A percentile compares a stretch with the other conserved stretches of the same genome.
These are phyloP conservation scores for Pythium rhizo-oryzae DNA, from an alignment of 352 stramenopile genomes.

Conservation along the genomic window DNA sequence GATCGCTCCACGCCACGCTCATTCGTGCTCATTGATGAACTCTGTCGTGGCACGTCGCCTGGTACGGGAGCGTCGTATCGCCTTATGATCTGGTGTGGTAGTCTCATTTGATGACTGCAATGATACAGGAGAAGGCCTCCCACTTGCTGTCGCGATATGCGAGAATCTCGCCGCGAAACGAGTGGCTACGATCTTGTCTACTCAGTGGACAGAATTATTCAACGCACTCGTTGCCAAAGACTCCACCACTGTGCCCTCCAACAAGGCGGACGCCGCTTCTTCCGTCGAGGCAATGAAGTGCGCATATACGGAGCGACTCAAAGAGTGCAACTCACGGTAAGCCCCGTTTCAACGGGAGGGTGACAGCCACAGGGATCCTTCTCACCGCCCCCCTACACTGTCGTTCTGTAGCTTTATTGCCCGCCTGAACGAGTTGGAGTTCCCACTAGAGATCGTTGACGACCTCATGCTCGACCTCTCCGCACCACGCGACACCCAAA, in stretches of 20 bases:
- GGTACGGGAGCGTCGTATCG: constrained; percentile 2
- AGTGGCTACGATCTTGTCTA: constrained; percentile 14
- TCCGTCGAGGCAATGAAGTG: not conserved
- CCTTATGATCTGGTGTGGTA: no score
- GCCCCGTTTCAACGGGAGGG: not conserved
- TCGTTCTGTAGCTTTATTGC: constrained; percentile 29
- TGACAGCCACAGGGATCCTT: not conserved
- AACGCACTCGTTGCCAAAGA: constrained; percentile 4
- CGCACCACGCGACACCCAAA: not conserved
- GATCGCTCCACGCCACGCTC: constrained; percentile 32
- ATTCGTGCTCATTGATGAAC: constrained; percentile 55
- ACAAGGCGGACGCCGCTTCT: not conserved
- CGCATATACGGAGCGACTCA: constrained; percentile 10
- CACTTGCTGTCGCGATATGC: constrained; percentile 22
- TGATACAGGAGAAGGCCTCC: constrained; percentile 21
- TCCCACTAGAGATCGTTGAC: constrained; percentile 39
- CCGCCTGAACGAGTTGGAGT: constrained; percentile 32
- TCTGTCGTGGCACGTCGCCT: constrained; percentile 45
- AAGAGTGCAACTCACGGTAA: constrained; percentile 16
- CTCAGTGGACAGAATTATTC: constrained; percentile 28
- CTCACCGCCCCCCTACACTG: not conserved
- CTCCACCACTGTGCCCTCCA: not conserved
- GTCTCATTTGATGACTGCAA: no score
- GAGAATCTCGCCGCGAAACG: constrained; percentile 10
- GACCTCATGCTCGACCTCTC: constrained; percentile 21